phyloP scores from a whole-genome alignment of 169 alveolate genomes.

The Neospora caninum region DNA sequence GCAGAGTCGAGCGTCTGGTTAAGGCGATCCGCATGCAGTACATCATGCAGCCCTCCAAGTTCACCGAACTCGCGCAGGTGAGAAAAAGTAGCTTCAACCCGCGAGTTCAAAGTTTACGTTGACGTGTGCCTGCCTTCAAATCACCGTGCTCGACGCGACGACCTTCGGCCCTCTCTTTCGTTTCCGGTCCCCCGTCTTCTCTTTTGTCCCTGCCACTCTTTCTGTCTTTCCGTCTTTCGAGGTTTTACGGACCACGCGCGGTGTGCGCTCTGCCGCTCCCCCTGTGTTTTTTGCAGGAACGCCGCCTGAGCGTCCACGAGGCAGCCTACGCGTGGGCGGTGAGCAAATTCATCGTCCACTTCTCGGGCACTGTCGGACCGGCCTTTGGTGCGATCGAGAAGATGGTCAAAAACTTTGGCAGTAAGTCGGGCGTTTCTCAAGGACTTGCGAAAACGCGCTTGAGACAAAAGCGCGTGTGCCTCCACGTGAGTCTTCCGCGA shows the following conservation, averaged over 20 bases:
- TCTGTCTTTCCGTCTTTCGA: neutral
- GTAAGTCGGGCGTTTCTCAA: neutral
- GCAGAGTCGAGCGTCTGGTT: conserved; percentile 38
- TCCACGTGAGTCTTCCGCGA: too few relatives aligned
- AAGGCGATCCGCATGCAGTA: conserved; percentile 48
- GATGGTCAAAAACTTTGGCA: conserved; percentile 6
- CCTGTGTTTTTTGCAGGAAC: conserved; percentile 50
- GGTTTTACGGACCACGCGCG: neutral
- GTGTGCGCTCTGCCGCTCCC: neutral
- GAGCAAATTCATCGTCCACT: conserved; percentile 73
- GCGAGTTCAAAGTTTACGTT: too few relatives aligned
- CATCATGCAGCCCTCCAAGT: conserved; percentile 10
- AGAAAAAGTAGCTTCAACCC: neutral
- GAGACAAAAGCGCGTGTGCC: too few relatives aligned
- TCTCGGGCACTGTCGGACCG: conserved; percentile 80
- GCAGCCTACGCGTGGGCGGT: conserved; percentile 74
- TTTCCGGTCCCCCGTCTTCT: neutral
- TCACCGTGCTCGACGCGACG: too few relatives aligned
- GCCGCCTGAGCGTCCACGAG: conserved; percentile 70
- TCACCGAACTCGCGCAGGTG: conserved; percentile 62
- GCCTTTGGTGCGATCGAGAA: conserved; percentile 73
- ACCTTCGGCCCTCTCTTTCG: neutral
- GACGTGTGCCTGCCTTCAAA: neutral
- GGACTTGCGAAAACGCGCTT: too few relatives aligned
- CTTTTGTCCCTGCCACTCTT: neutral